Evolutionary conservation across 331 rosid species (phyloP).

Genomic region (Arachis monticola): DNA sequence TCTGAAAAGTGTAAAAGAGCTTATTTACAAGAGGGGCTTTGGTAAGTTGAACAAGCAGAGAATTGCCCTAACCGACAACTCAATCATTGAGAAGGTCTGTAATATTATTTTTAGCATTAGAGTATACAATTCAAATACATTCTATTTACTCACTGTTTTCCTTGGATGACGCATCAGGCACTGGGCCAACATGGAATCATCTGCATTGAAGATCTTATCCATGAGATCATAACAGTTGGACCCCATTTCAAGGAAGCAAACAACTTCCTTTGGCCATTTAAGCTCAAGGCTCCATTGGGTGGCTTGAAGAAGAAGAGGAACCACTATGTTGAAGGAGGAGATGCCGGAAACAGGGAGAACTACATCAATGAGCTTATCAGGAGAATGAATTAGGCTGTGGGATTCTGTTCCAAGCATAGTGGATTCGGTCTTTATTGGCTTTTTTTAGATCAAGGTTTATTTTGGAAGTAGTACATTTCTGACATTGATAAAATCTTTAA

Average conservation of each 20-base stretch:
- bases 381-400: constrained; percentile 70
- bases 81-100: constrained; percentile 75
- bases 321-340: constrained; percentile 95
- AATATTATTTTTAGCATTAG: background rate
- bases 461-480: constrained; percentile 36
- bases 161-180: constrained; percentile 46
- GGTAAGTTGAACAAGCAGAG: constrained; percentile 87
- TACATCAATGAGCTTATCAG: constrained; percentile 87
- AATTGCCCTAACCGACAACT: constrained; percentile 73
- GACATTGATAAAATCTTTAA: constrained; percentile 21
- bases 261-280: constrained; percentile 94
- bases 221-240: constrained; percentile 84
- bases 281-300: constrained; percentile 93
- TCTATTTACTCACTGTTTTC: constrained; percentile 1
- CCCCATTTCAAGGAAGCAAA: constrained; percentile 92
- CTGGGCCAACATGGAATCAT: constrained; percentile 75
- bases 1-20: constrained; percentile 83
- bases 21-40: constrained; percentile 82
- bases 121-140: background rate
- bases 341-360: constrained; percentile 88
- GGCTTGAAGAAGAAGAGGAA: constrained; percentile 93
- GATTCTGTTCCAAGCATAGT: constrained; percentile 16
- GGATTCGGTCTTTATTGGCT: constrained; percentile 17
- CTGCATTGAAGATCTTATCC: constrained; percentile 81
- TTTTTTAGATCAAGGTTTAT: constrained; percentile 32